These are phyloP conservation scores for Lecanosticta acicola DNA, from an alignment of 2,329 filamentous ascomycete species.

Conservation along the genomic window DNA sequence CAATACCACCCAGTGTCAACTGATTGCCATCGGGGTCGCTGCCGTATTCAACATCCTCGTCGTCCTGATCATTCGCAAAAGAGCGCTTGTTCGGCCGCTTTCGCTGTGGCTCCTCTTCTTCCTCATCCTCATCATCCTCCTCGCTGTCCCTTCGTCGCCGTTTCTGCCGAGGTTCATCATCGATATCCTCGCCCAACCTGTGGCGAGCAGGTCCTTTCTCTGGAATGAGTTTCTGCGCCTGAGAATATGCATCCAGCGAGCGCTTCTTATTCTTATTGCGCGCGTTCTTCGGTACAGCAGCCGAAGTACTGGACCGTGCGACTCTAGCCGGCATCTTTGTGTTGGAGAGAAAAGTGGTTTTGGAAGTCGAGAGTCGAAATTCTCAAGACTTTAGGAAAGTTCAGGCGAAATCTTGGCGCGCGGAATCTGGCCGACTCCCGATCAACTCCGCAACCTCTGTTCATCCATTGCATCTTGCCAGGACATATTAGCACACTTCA, in stretches of 20 bases:
- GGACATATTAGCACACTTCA: conserved; percentile 6
- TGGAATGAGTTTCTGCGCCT: conserved; percentile 53
- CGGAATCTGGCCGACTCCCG: conserved; percentile 6
- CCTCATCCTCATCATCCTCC: conserved; percentile 43
- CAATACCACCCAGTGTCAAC: conserved; percentile 67
- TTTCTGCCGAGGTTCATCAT: conserved; percentile 37
- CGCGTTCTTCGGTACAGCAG: conserved; percentile 30
- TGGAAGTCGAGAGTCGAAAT: background rate
- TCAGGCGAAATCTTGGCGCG: conserved; percentile 13
- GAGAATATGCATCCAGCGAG: conserved; percentile 58
- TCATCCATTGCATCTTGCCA: background rate
- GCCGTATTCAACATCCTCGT: conserved; percentile 60
- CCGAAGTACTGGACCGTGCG: conserved; percentile 29
- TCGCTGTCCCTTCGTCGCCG: conserved; percentile 46
- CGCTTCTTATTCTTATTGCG: conserved; percentile 47
- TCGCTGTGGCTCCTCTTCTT: conserved; percentile 24
- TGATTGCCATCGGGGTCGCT: conserved; percentile 82
- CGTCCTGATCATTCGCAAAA: conserved; percentile 8
- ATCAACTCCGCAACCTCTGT: conserved; percentile 8
- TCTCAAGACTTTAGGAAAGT: conserved; percentile 1
- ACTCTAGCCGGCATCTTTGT: conserved; percentile 43
- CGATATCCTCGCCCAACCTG: conserved; percentile 52
- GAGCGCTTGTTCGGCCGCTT: conserved; percentile 30
- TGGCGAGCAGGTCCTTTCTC: conserved; percentile 52
- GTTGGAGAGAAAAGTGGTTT: background rate